These are phyloP conservation scores for Stemphylium beticola DNA, from an alignment of 2,329 filamentous ascomycete genomes.

Conservation along the genomic window DNA sequence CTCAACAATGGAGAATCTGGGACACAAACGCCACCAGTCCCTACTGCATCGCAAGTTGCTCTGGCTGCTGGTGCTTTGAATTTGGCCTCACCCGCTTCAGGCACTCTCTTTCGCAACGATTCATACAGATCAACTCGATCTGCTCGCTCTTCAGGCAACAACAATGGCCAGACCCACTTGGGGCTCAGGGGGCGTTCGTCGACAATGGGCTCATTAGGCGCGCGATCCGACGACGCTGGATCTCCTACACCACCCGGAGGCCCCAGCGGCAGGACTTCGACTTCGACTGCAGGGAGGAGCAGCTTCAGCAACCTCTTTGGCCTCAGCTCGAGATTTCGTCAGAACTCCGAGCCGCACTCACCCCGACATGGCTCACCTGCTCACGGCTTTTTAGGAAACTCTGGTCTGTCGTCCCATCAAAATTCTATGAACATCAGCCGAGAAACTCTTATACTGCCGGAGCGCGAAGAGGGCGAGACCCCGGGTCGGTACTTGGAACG, in stretches of 20 bases:
- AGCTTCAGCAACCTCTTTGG: conserved; percentile 91
- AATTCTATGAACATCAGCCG: conserved; percentile 81
- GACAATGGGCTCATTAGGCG: conserved; percentile 82
- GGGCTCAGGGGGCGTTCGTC: conserved; percentile 80
- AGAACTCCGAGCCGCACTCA: conserved; percentile 75
- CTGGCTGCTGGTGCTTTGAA: conserved; percentile 56
- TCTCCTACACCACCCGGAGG: conserved; percentile 60
- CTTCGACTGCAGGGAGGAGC: conserved; percentile 82
- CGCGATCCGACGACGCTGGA: conserved; percentile 73
- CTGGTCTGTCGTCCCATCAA: conserved; percentile 76
- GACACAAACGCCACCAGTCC: conserved; percentile 45
- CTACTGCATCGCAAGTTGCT: conserved; percentile 61
- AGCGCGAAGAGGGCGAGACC: conserved; percentile 84
- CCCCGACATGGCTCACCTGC: conserved; percentile 65
- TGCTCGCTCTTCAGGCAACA: conserved; percentile 60
- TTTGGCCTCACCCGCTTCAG: conserved; percentile 53
- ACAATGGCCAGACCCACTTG: conserved; percentile 64
- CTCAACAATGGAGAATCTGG: conserved; percentile 40
- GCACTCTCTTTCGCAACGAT: conserved; percentile 62
- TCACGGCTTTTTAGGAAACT: conserved; percentile 68
- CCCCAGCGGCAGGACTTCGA: conserved; percentile 70
- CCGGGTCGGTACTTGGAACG: conserved; percentile 87
- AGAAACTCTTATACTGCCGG: conserved; percentile 73
- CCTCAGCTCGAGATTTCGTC: conserved; percentile 74
- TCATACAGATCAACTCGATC: conserved; percentile 73